A percentile compares a stretch with the other conserved stretches of the same genome.
Evolutionary conservation across 2,329 filamentous ascomycete genomes (phyloP).

Genomic region (Corynespora cassiicola): DNA sequence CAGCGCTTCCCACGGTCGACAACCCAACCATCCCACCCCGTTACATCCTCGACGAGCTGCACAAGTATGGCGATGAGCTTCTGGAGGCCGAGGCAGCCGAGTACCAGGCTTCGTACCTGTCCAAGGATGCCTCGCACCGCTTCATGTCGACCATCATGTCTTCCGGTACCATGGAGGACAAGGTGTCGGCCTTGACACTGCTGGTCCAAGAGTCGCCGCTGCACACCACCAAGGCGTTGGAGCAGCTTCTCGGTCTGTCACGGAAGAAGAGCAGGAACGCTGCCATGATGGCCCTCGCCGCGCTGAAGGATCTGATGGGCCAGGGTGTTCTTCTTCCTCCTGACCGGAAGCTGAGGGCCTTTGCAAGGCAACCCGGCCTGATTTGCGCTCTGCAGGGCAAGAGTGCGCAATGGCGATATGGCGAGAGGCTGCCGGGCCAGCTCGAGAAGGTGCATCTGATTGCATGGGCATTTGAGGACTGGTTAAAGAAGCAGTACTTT

Average conservation of each 20-base stretch:
- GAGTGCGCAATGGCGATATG: slow-evolving; percentile 68
- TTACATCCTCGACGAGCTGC: slow-evolving; percentile 62
- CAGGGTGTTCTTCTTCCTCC: slow-evolving; percentile 84
- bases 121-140: slow-evolving; percentile 86
- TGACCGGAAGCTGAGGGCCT: slow-evolving; percentile 80
- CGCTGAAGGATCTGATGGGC: slow-evolving; percentile 91
- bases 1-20: slow-evolving; percentile 56
- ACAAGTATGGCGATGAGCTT: slow-evolving; percentile 75
- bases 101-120: slow-evolving; percentile 74
- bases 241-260: slow-evolving; percentile 81
- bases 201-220: slow-evolving; percentile 95
- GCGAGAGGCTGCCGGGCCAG: slow-evolving; percentile 74
- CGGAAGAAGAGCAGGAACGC: slow-evolving; percentile 93
- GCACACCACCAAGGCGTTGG: slow-evolving; percentile 89
- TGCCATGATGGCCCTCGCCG: slow-evolving; percentile 89
- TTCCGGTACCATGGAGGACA: slow-evolving; percentile 94
- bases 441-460: slow-evolving; percentile 81
- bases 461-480: slow-evolving; percentile 91
- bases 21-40: slow-evolving; percentile 57
- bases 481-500: slow-evolving; percentile 93
- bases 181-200: slow-evolving; percentile 92
- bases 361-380: slow-evolving; percentile 80
- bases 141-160: slow-evolving; percentile 98
- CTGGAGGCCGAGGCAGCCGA: slow-evolving; percentile 78
- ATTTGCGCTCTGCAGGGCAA: slow-evolving; percentile 72